These are phyloP conservation scores for Torulaspora franciscae DNA, from an alignment of 805 yeast species.

Conservation along the genomic window DNA sequence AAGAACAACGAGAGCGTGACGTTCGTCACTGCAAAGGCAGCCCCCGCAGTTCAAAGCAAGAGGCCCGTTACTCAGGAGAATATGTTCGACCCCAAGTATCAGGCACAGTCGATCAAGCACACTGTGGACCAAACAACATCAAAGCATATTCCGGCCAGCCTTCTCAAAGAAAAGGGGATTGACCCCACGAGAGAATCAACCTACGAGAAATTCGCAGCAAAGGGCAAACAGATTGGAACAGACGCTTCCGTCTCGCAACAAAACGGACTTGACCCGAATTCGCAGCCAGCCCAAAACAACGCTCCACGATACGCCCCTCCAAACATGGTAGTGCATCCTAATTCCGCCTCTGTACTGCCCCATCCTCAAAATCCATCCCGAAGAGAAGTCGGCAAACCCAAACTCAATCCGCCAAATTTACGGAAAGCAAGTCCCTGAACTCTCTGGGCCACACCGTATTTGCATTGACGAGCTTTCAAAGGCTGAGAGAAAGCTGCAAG, in stretches of 20 bases:
- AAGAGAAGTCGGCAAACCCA: conserved; percentile 35
- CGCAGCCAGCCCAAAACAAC: conserved; percentile 1
- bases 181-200: conserved; percentile 19
- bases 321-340: conserved; percentile 26
- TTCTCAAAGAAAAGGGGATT: conserved; percentile 25
- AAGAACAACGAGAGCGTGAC: conserved; percentile 19
- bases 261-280: not conserved
- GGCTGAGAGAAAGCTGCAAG: no score
- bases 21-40: conserved; percentile 63
- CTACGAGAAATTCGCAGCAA: conserved; percentile 33
- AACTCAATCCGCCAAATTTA: conserved; percentile 20
- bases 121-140: conserved; percentile 67
- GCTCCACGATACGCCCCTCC: conserved; percentile 28
- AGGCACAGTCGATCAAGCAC: conserved; percentile 51
- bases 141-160: conserved; percentile 44
- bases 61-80: conserved; percentile 38
- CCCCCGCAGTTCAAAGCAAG: conserved; percentile 49
- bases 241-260: conserved; percentile 2
- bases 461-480: no score
- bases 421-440: conserved; percentile 4
- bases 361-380: conserved; percentile 13
- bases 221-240: conserved; percentile 26
- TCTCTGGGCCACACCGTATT: not conserved
- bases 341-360: conserved; percentile 10
- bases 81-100: conserved; percentile 53